Percentiles rank a stretch among this genome's conserved stretches.
phyloP scores from a whole-genome alignment of 441 rosid species.

The Aquilaria agallochum region DNA sequence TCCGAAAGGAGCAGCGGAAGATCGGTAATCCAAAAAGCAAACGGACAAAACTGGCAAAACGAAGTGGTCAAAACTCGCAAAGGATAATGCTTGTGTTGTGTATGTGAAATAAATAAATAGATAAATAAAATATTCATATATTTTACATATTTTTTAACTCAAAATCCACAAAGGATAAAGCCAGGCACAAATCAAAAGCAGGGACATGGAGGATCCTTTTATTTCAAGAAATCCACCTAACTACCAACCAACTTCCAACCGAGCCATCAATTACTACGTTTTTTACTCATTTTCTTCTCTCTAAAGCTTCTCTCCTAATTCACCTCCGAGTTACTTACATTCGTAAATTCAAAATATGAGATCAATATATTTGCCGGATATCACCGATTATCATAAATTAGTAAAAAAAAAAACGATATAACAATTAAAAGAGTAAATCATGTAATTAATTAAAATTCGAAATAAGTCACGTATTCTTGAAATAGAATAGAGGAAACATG shows the following conservation, averaged over 20 bases:
- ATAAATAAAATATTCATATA: background rate
- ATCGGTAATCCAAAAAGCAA: background rate
- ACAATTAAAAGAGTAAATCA: too few species aligned
- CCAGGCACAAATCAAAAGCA: background rate
- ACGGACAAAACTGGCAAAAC: background rate
- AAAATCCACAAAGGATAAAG: background rate
- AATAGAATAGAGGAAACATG: too few species aligned
- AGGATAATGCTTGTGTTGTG: background rate
- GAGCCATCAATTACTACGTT: conserved; percentile 9
- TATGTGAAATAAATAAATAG: too few species aligned
- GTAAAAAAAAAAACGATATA: too few species aligned
- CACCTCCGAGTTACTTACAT: too few species aligned
- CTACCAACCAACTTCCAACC: conserved; percentile 15
- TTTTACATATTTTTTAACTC: background rate
- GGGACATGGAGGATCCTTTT: conserved; percentile 17
- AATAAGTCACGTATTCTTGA: too few species aligned
- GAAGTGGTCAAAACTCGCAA: background rate
- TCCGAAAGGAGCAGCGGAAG: conserved; percentile 8
- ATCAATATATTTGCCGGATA: too few species aligned
- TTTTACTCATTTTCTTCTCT: too few species aligned
- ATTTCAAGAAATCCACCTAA: conserved; percentile 28
- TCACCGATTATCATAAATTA: too few species aligned
- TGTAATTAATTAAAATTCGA: too few species aligned
- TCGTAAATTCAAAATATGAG: too few species aligned
- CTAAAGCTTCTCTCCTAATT: too few species aligned